phyloP scores from a whole-genome alignment of 192 early-diverging fungal species.

The Allomyces macrogynus region DNA sequence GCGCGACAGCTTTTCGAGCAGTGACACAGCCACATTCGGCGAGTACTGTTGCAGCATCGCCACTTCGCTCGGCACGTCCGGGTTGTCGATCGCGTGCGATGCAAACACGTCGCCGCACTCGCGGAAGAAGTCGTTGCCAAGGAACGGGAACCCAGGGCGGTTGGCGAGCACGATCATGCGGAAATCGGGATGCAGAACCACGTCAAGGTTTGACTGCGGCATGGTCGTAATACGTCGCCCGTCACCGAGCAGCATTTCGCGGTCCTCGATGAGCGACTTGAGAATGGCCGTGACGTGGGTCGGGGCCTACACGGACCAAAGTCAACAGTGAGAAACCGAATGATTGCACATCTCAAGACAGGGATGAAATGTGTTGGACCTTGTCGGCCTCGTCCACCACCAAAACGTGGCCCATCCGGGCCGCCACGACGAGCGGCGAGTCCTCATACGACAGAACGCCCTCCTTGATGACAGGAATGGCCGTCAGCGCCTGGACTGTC shows the following conservation, averaged over 20 bases:
- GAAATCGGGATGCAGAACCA: slow-evolving; percentile 43
- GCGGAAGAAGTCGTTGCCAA: slow-evolving; percentile 65
- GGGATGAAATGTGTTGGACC: neutral
- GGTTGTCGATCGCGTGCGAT: slow-evolving; percentile 55
- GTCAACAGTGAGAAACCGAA: too few relatives aligned
- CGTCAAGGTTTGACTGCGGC: slow-evolving; percentile 13
- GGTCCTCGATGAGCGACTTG: slow-evolving; percentile 50
- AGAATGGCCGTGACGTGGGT: slow-evolving; percentile 55
- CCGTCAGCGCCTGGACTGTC: slow-evolving; percentile 54
- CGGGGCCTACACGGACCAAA: slow-evolving; percentile 26
- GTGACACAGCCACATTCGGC: slow-evolving; percentile 44
- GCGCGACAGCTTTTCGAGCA: slow-evolving; percentile 37
- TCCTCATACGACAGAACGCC: slow-evolving; percentile 51
- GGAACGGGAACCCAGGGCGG: slow-evolving; percentile 53
- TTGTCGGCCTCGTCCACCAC: slow-evolving; percentile 71
- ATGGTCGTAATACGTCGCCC: slow-evolving; percentile 34
- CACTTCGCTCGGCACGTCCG: slow-evolving; percentile 53
- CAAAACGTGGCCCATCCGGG: slow-evolving; percentile 36
- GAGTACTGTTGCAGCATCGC: slow-evolving; percentile 46
- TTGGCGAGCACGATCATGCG: slow-evolving; percentile 70
- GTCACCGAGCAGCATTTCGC: slow-evolving; percentile 57
- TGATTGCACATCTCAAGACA: too few relatives aligned
- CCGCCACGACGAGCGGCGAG: slow-evolving; percentile 38
- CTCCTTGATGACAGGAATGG: slow-evolving; percentile 44
- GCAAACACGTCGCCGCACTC: slow-evolving; percentile 60